Percentiles rank a stretch among this genome's conserved stretches.
These are phyloP conservation scores for Skeletonema potamos DNA, from an alignment of 108 stramenopile genomes.

Conservation along the genomic window DNA sequence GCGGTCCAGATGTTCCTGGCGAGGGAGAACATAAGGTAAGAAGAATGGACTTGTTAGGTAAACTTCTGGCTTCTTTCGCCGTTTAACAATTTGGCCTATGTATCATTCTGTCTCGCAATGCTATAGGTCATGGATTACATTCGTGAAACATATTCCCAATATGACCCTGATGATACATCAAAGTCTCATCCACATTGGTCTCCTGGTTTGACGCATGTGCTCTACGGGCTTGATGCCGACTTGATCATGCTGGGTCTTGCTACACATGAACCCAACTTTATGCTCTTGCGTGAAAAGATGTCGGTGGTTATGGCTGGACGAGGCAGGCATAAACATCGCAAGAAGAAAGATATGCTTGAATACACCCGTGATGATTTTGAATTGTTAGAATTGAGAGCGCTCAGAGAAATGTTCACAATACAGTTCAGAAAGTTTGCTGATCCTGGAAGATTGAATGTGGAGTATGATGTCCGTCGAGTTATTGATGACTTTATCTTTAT, in stretches of 20 bases:
- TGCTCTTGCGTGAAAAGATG: conserved; percentile 96
- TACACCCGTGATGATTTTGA: conserved; percentile 95
- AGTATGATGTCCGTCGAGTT: conserved; percentile 83
- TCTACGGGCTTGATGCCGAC: conserved; percentile 98
- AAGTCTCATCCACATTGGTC: conserved; percentile 52
- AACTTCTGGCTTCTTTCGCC: neutral
- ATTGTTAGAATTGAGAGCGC: conserved; percentile 78
- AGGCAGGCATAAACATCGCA: conserved; percentile 81
- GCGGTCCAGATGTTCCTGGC: conserved; percentile 98
- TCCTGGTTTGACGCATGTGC: conserved; percentile 84
- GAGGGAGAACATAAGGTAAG: conserved; percentile 96
- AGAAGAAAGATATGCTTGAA: conserved; percentile 94
- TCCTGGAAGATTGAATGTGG: conserved; percentile 36
- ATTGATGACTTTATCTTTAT: conserved; percentile 99
- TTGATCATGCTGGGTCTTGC: conserved; percentile 97
- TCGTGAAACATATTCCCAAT: conserved; percentile 61
- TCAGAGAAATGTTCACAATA: conserved; percentile 88
- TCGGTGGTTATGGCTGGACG: conserved; percentile 90
- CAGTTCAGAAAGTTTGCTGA: conserved; percentile 88
- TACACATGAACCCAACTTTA: conserved; percentile 96
- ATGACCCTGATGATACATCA: conserved; percentile 31
- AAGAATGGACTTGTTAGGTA: too few species aligned
- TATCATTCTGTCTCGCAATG: neutral
- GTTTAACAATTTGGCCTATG: neutral
- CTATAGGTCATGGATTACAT: conserved; percentile 93